phyloP scores from a whole-genome alignment of 2,329 filamentous ascomycete species.

The Colletotrichum eleusines region DNA sequence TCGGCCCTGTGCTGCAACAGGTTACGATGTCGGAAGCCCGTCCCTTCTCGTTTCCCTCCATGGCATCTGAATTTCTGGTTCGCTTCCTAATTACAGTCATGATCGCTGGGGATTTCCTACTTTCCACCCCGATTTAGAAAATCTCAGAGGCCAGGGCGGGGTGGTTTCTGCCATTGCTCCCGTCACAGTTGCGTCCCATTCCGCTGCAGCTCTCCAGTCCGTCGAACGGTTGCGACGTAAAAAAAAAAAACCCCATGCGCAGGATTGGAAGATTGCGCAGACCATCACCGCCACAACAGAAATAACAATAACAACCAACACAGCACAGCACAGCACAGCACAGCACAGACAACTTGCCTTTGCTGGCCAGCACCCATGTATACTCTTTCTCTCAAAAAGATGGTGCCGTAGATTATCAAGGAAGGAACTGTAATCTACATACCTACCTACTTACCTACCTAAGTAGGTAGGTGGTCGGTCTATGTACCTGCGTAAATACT shows the following conservation, averaged over 20 bases:
- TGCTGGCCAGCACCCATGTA: constrained; percentile 25
- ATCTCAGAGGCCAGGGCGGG: constrained; percentile 25
- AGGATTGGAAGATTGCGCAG: background rate
- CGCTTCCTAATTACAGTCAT: constrained; percentile 20
- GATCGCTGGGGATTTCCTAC: background rate
- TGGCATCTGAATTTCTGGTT: background rate
- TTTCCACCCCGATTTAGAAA: constrained; percentile 25
- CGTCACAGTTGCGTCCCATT: constrained; percentile 33
- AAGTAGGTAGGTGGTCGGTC: background rate
- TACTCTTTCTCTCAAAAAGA: background rate
- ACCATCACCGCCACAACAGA: background rate
- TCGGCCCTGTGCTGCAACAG: constrained; percentile 2
- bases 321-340: background rate
- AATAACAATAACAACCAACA: too few species aligned
- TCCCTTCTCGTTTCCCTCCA: constrained; percentile 12
- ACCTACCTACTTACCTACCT: background rate
- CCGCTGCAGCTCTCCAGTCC: constrained; percentile 5
- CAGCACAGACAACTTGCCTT: constrained; percentile 9
- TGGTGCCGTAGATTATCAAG: background rate
- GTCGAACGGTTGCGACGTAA: background rate
- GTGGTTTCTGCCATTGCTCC: constrained; percentile 19
- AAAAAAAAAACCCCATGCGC: background rate
- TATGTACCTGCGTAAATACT: background rate
- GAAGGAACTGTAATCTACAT: background rate
- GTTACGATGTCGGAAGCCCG: background rate